Base-by-base conservation (phyloP, 768 basidiomycete species). In the Serpula lacrymans region DNA sequence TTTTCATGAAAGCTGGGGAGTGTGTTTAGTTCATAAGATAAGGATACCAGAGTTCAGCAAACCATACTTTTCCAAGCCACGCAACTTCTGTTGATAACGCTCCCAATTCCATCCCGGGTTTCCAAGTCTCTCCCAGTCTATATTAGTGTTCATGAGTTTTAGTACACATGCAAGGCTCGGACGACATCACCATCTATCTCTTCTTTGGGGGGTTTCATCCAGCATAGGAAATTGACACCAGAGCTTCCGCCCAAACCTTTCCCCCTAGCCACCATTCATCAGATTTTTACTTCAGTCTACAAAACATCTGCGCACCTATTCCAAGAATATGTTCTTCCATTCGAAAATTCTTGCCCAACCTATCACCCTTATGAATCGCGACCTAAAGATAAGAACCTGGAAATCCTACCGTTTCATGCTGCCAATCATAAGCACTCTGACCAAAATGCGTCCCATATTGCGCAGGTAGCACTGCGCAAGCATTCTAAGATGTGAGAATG, bases 91-190 rank as follows among this genome's bases (percentile, higher is more conserved):
- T 6, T 57, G 39, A 38, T 63, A 70, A 14, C 67, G 62, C 0
- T 60, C 50, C 72, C 72, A 78, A 47, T 75, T 76, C 76, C 77
- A 80, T 5, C 75, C 76, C 1, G 64, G 61, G 42, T 78, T 78
- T 5, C 77, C 77, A n/a, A 80, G 59, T 37, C 60, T 58, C 48
- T 77, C 75, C 34, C 70, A 58, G 5, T 45, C 46, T 42, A 26
- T 12, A 30, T n/a, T n/a, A 35, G 42, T 2, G 18, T 24, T 43
- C 29, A 37, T n/a, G n/a, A n/a, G n/a, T n/a, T 6, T 21, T 22
- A 42, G 21, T 30, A 31, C 22, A 21, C 14, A 9, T 30, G 28
- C 22, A 17, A 17, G 32, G 17, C 8, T 20, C 24, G 14, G 14
- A 16, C 13, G 27, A 16, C 14, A 12, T 42, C 29, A 58, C 59